A percentile compares a stretch with the other conserved stretches of the same genome.
Evolutionary conservation across 257 asterid genomes (phyloP).

Genomic region (Salvia rosmarinus): DNA sequence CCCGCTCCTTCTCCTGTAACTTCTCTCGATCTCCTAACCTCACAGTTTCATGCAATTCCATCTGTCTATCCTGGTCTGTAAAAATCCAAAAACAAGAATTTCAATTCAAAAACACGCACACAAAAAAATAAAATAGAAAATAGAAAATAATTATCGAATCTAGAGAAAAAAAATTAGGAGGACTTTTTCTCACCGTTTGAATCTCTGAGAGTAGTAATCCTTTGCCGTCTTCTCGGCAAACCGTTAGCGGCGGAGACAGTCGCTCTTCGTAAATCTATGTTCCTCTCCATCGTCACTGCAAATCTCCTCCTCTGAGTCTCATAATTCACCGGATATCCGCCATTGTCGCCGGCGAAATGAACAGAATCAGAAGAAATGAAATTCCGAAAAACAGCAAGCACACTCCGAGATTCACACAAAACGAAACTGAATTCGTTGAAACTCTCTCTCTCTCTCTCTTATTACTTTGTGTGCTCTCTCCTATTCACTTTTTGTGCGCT

Average conservation of each 20-base stretch:
- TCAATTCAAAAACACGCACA: background rate
- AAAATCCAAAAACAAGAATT: constrained; percentile 6
- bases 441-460: constrained; percentile 23
- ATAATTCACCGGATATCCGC: constrained; percentile 40
- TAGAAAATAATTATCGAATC: constrained; percentile 19
- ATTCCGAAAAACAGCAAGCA: constrained; percentile 24
- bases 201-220: constrained; percentile 45
- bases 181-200: constrained; percentile 47
- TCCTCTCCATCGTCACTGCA: constrained; percentile 53
- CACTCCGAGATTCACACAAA: constrained; percentile 44
- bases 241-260: constrained; percentile 37
- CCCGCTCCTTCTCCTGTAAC: constrained; percentile 43
- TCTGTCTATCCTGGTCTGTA: constrained; percentile 45
- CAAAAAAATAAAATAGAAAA: background rate
- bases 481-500: constrained; percentile 34
- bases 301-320: constrained; percentile 23
- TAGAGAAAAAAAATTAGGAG: background rate
- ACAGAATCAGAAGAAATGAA: constrained; percentile 19
- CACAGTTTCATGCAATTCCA: constrained; percentile 51
- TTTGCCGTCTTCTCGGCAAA: constrained; percentile 48
- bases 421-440: constrained; percentile 40
- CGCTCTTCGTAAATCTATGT: constrained; percentile 38
- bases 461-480: constrained; percentile 32
- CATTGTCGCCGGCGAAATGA: constrained; percentile 38
- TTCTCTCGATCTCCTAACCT: constrained; percentile 58